A percentile compares a stretch with the other conserved stretches of the same genome.
These are phyloP conservation scores for Blepharisma undulans DNA, from an alignment of 169 alveolate species.

Conservation along the genomic window DNA sequence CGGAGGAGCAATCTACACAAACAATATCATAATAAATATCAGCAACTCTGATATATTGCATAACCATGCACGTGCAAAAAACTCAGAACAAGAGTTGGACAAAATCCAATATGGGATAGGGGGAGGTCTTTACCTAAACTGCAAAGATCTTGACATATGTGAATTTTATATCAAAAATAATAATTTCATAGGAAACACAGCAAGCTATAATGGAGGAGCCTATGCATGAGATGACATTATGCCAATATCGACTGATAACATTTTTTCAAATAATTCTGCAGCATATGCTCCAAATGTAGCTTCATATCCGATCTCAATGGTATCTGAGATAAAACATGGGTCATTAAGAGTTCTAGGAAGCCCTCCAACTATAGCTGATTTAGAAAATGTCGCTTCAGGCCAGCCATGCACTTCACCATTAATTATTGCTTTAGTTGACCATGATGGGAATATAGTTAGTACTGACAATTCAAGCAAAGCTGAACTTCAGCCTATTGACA, in stretches of 20 bases:
- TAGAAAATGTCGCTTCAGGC: not conserved
- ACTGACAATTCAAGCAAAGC: not conserved
- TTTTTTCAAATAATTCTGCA: slow-evolving; percentile 33
- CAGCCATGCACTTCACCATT: not conserved
- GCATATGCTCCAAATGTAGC: slow-evolving; percentile 22
- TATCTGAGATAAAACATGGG: not conserved
- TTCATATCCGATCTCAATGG: slow-evolving; percentile 16
- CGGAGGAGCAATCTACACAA: not conserved
- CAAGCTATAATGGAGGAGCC: slow-evolving; percentile 14
- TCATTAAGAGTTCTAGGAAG: not conserved
- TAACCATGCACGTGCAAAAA: not conserved
- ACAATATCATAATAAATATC: no score
- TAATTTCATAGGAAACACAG: not conserved
- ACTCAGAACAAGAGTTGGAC: not conserved
- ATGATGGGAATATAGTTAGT: not conserved
- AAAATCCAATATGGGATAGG: not conserved
- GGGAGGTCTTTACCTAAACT: not conserved
- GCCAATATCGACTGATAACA: not conserved
- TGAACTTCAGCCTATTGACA: not conserved
- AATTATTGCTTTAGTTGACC: not conserved
- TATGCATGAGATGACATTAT: not conserved
- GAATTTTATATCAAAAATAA: not conserved
- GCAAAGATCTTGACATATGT: not conserved
- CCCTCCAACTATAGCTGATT: not conserved
- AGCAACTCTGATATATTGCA: not conserved